Evolutionary conservation across 257 asterid genomes (phyloP).

Genomic region (Primulina eburnea): DNA sequence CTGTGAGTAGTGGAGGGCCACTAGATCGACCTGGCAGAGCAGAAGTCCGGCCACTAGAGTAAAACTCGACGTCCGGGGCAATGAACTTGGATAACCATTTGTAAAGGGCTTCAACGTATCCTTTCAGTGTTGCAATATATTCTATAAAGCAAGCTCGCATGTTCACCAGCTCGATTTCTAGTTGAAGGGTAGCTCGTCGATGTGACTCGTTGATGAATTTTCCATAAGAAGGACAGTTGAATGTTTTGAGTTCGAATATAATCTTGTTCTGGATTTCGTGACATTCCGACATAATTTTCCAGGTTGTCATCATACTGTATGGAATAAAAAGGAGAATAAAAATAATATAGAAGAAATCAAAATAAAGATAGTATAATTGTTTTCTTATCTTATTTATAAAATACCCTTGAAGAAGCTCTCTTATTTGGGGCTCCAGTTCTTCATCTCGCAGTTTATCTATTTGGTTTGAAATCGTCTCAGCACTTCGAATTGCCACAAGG

Average conservation of each 20-base stretch:
- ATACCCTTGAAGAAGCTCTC: conserved; percentile 85
- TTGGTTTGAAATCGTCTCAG: conserved; percentile 78
- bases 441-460: conserved; percentile 82
- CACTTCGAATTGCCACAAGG: conserved; percentile 79
- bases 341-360: neutral
- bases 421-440: conserved; percentile 85
- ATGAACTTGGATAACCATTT: conserved; percentile 77
- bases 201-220: conserved; percentile 84
- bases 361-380: neutral
- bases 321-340: conserved; percentile 1
- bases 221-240: conserved; percentile 68
- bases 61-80: conserved; percentile 52
- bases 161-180: conserved; percentile 77
- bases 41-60: conserved; percentile 34
- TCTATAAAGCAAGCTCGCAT: conserved; percentile 71
- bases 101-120: conserved; percentile 57
- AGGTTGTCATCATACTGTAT: conserved; percentile 73
- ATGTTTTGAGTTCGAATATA: conserved; percentile 66
- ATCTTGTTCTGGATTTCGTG: conserved; percentile 90
- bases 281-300: conserved; percentile 73
- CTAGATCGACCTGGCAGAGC: conserved; percentile 26
- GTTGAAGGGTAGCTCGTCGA: conserved; percentile 78
- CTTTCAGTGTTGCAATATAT: conserved; percentile 60
- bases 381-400: neutral
- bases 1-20: conserved; percentile 66